Percentiles rank a stretch among this genome's conserved stretches.
Evolutionary conservation across 495 filamentous ascomycete genomes (phyloP).

Genomic region (Viridothelium virens): DNA sequence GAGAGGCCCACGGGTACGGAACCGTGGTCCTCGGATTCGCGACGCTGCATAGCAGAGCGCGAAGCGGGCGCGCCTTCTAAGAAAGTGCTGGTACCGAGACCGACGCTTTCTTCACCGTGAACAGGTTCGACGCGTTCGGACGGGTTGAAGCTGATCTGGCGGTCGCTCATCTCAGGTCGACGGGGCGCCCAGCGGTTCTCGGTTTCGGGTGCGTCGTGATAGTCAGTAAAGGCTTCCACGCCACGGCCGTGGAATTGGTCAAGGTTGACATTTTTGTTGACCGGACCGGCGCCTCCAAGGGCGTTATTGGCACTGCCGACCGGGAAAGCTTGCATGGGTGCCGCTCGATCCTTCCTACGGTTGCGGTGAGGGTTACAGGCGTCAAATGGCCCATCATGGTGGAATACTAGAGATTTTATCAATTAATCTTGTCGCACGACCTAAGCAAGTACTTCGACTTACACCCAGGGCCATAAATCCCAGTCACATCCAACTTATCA

Average conservation of each 20-base stretch:
- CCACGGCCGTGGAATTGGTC: slow-evolving; percentile 71
- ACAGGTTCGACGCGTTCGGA: slow-evolving; percentile 56
- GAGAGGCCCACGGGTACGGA: slow-evolving; percentile 27
- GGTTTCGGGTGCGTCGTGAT: slow-evolving; percentile 32
- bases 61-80: slow-evolving; percentile 89
- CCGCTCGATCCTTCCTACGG: slow-evolving; percentile 70
- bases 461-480: slow-evolving; percentile 94
- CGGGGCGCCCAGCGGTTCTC: slow-evolving; percentile 29
- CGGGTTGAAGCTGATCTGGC: slow-evolving; percentile 48
- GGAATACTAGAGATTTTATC: slow-evolving; percentile 60
- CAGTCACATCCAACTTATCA: slow-evolving; percentile 93
- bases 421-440: slow-evolving; percentile 5
- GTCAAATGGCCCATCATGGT: slow-evolving; percentile 97
- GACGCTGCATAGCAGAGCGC: slow-evolving; percentile 69
- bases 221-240: slow-evolving; percentile 83
- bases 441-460: slow-evolving; percentile 36
- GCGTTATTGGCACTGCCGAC: slow-evolving; percentile 85
- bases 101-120: slow-evolving; percentile 74
- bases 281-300: slow-evolving; percentile 77
- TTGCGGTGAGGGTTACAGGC: slow-evolving; percentile 96
- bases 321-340: slow-evolving; percentile 96
- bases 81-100: slow-evolving; percentile 91
- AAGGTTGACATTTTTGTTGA: slow-evolving; percentile 75
- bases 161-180: slow-evolving; percentile 38
- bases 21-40: slow-evolving; percentile 55